Evolutionary conservation across 352 stramenopile genomes (phyloP), one percentile per base, ranked within the genome.

Genomic region (Aphanomyces cochlioides): DNA sequence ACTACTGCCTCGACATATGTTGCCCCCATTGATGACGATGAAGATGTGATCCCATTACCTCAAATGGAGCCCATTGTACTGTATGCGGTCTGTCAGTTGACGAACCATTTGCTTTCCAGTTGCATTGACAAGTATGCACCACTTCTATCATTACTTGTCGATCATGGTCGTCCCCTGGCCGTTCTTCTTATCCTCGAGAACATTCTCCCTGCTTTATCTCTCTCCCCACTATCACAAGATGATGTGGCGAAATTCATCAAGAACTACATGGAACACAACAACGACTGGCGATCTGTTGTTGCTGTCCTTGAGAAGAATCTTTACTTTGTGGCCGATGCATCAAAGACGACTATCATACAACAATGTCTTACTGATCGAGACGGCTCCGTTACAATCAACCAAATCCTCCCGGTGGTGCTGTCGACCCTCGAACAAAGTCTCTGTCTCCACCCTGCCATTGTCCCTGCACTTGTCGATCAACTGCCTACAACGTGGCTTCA

Each of bases 31-130:
- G 67, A 63, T 13, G 68, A 66, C 8, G 74, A 76, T 53, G 72
- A 69, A 15, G 73, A 82, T 7, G 69, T 77, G 2, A 73, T 81
- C 12, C 77, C 79, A 6, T 82, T 81, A 39, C 84, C 85, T 0
- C 82, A 80, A 67, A 82, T 79, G 48, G 85, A 95, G 56, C 85
- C 87, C 15, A 93, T 95, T 66, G 87, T 95, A 5, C 84, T 87
- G 3, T 95, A 95, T 71, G 76, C 89, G 4, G 81, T 95, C n/a
- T 93, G 85, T 43, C 87, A 95, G 71, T 79, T 88, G 56, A 88
- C 84, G 47, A 88, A 81, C 1, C 91, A 91, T 48, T 56, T 95
- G 40, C 93, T 82, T 64, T 87, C 72, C 17, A 79, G 89, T 56
- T 75, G 84, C 3, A 81, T 95, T 21, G 87, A 95, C 76, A 84